Evolutionary conservation across 2,329 filamentous ascomycete genomes (phyloP).

Genomic region (Apiospora koreana): DNA sequence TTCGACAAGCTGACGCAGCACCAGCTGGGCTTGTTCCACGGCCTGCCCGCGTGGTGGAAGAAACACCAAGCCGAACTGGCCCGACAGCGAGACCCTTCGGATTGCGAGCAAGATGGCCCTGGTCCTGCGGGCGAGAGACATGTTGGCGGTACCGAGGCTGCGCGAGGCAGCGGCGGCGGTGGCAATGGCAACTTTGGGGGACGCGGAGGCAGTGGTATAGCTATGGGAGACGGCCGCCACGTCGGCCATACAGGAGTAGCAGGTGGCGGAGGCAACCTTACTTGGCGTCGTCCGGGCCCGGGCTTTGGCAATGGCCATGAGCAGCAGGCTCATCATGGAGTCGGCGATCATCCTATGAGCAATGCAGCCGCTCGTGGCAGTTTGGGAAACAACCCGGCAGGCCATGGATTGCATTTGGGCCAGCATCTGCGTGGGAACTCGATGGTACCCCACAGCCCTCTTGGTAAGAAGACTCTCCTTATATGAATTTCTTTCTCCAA

Average conservation of each 20-base stretch:
- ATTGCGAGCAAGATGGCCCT: not conserved
- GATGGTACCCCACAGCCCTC: not conserved
- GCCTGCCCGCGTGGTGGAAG: slow-evolving; percentile 62
- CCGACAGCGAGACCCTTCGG: slow-evolving; percentile 27
- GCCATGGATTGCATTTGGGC: not conserved
- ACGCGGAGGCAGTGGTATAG: not conserved
- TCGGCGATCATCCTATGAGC: not conserved
- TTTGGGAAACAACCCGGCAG: not conserved
- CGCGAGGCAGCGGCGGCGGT: not conserved
- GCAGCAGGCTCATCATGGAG: not conserved
- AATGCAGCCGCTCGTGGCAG: not conserved
- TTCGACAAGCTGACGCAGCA: slow-evolving; percentile 64
- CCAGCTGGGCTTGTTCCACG: slow-evolving; percentile 70
- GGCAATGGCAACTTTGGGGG: not conserved
- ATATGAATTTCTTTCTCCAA: not conserved
- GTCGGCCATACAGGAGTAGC: not conserved
- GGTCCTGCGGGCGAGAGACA: not conserved
- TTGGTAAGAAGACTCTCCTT: not conserved
- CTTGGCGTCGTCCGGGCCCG: not conserved
- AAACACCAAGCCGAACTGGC: slow-evolving; percentile 50
- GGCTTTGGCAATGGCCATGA: not conserved
- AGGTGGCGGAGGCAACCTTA: not conserved
- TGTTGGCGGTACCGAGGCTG: not conserved
- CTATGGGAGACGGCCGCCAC: not conserved
- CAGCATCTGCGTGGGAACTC: not conserved